Percentiles rank a stretch among this genome's conserved stretches.
These are phyloP conservation scores for Colletotrichum falcatum DNA, from an alignment of 2,329 filamentous ascomycete genomes.

Conservation along the genomic window DNA sequence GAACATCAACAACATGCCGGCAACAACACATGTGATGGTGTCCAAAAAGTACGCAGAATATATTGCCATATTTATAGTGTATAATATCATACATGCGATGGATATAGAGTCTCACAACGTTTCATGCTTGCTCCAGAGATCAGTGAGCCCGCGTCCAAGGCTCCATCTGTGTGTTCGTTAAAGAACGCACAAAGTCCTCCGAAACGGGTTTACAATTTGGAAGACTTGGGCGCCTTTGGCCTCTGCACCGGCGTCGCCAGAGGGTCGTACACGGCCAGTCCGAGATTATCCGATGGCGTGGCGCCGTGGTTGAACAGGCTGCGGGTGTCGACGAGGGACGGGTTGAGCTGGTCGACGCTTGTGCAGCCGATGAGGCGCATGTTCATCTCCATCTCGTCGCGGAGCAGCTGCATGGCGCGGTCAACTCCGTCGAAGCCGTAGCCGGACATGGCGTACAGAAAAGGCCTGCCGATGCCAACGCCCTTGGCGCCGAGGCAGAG, in stretches of 20 bases:
- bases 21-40: background rate
- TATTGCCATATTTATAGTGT: conserved; percentile 21
- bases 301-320: conserved; percentile 70
- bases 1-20: background rate
- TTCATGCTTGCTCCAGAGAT: conserved; percentile 14
- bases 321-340: conserved; percentile 82
- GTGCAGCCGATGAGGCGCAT: conserved; percentile 92
- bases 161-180: background rate
- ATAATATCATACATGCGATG: conserved; percentile 31
- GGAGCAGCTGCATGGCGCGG: conserved; percentile 89
- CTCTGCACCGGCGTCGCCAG: conserved; percentile 65
- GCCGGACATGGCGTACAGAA: conserved; percentile 94
- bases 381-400: conserved; percentile 99
- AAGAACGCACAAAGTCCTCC: background rate
- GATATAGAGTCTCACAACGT: conserved; percentile 13
- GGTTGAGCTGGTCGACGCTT: conserved; percentile 80
- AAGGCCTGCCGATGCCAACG: conserved; percentile 93
- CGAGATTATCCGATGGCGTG: conserved; percentile 62
- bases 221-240: conserved; percentile 50
- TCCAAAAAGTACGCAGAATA: background rate
- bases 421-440: conserved; percentile 91
- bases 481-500: conserved; percentile 91
- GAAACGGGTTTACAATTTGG: conserved; percentile 59
- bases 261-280: conserved; percentile 64
- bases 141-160: background rate